Evolutionary conservation across 2,329 filamentous ascomycete species (phyloP).

Genomic region (Celoporthe dispersa): DNA sequence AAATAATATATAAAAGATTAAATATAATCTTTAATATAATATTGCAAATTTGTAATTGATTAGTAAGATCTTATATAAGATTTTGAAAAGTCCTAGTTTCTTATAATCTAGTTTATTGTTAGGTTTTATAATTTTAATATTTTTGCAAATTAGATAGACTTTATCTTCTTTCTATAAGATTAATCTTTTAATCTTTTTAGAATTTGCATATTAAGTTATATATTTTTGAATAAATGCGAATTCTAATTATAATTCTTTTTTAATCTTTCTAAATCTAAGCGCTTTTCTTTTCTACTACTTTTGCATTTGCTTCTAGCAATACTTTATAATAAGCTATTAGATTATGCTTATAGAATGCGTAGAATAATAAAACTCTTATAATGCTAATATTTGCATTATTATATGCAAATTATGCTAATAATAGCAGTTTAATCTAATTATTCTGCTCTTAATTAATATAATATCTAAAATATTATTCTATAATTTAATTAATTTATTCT

Average conservation of each 20-base stretch:
- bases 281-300: not conserved
- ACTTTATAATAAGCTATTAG: conserved; percentile 18
- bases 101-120: not conserved
- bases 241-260: conserved; percentile 1
- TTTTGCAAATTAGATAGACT: not conserved
- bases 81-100: not conserved
- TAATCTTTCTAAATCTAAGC: not conserved
- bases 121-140: not conserved
- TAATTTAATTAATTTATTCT: not conserved
- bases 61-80: not conserved
- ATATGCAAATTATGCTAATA: no score
- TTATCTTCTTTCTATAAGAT: no score
- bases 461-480: not conserved
- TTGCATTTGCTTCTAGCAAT: not conserved
- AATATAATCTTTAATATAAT: not conserved
- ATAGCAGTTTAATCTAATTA: no score
- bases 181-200: not conserved
- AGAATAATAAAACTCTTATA: not conserved
- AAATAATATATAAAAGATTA: not conserved
- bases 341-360: not conserved
- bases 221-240: no score
- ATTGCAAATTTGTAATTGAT: not conserved
- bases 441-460: no score
- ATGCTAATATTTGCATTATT: not conserved
- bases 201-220: no score